A percentile compares a stretch with the other conserved stretches of the same genome.
Conservation (phyloP, 106 monocot species). For the Allium cepa region DNA sequence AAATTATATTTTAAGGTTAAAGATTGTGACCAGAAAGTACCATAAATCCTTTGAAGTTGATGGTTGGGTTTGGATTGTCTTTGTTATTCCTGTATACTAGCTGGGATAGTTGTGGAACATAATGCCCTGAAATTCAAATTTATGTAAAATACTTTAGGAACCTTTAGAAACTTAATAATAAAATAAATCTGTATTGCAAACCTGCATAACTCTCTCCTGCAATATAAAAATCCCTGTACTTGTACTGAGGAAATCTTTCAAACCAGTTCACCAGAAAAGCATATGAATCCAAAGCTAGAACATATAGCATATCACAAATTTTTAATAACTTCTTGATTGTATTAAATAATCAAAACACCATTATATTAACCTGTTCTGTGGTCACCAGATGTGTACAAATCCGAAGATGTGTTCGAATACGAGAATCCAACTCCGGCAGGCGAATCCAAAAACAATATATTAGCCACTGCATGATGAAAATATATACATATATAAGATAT, state of each 20-base stretch:
- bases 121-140: slow-evolving; percentile 54
- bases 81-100: slow-evolving; percentile 63
- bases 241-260: slow-evolving; percentile 58
- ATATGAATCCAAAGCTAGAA: slow-evolving; percentile 57
- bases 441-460: slow-evolving; percentile 85
- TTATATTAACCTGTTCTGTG: slow-evolving; percentile 36
- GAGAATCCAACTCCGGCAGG: slow-evolving; percentile 94
- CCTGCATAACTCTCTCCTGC: slow-evolving; percentile 67
- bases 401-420: slow-evolving; percentile 64
- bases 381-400: slow-evolving; percentile 53
- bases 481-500: too few relatives aligned
- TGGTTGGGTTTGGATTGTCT: slow-evolving; percentile 36
- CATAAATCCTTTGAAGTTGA: slow-evolving; percentile 97
- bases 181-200: neutral
- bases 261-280: slow-evolving; percentile 55
- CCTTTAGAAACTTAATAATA: neutral
- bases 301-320: neutral
- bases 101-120: slow-evolving; percentile 91
- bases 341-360: neutral
- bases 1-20: too few relatives aligned
- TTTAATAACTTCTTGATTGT: neutral
- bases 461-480: slow-evolving; percentile 47
- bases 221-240: slow-evolving; percentile 52
- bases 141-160: too few relatives aligned
- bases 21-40: slow-evolving; percentile 14